Evolutionary conservation across 148 eudicot species (phyloP), one percentile per base, ranked within the genome.

Genomic region (Rhododendron simsii): DNA sequence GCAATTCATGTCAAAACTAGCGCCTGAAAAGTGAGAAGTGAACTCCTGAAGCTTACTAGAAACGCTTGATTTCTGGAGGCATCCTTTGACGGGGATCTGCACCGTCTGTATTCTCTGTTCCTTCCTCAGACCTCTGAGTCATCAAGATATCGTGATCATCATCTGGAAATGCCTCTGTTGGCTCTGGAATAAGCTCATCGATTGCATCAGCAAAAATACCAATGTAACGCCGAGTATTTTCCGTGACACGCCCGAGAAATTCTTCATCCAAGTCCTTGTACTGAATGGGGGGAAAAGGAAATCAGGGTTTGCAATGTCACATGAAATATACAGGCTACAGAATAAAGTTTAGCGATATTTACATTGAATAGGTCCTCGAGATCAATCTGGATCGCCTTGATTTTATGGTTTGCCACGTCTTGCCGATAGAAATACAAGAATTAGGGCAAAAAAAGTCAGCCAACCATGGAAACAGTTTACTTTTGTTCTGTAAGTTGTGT

Each of bases 261-360:
- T 94, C 99, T 59, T 95, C 98, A 89, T 98, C 98, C 87, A 92
- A 89, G 82, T 98, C 99, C 92, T 98, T 98, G 18, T 93, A 95
- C 99, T 98, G 81, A 55, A 82, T 23, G 78, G 79, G 55, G 48
- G 65, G 65, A 71, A 35, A 74, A 61, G 41, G 41, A 83, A 69
- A 84, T 84, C 84, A 75, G 86, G 82, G 81, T 80, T 87, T 76
- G 30, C 53, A 45, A 85, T 53, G 26, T 59, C 77, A 80, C 57
- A 77, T 61, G 21, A 44, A n/a, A 53, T 41, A 51, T 2, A n/a
- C 13, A 33, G 3, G 35, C 65, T 18, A 53, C 83, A 74, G 67
- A 21, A 30, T 2, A 80, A 47, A 61, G 80, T 48, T 53, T 2
- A 16, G 21, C 14, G 48, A 83, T 26, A 55, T 28, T 86, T 91